Percentiles rank a stretch among this genome's conserved stretches.
These are phyloP conservation scores for Bipolaris gigantea DNA, from an alignment of 2,329 filamentous ascomycete species.

Conservation along the genomic window DNA sequence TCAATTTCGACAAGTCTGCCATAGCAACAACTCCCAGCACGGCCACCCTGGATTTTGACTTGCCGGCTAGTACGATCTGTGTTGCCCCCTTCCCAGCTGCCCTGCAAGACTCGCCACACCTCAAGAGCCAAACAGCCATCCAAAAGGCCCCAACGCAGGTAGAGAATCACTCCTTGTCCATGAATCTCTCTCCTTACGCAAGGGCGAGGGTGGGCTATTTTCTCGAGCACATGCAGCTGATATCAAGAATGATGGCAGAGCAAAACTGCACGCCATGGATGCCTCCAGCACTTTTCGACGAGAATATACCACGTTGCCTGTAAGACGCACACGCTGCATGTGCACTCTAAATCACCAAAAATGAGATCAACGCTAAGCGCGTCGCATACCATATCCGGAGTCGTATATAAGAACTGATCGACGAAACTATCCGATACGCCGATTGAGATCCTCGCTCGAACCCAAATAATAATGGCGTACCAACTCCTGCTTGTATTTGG, in stretches of 20 bases:
- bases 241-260: constrained; percentile 49
- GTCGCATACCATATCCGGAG: constrained; percentile 55
- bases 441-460: constrained; percentile 29
- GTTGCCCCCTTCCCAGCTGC: constrained; percentile 52
- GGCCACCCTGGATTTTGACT: constrained; percentile 25
- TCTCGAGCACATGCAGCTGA: constrained; percentile 32
- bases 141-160: not conserved
- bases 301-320: constrained; percentile 55
- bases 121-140: not conserved
- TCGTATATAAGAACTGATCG: constrained; percentile 50
- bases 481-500: constrained; percentile 33
- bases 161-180: constrained; percentile 10
- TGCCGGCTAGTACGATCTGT: constrained; percentile 48
- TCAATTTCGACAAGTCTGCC: constrained; percentile 12
- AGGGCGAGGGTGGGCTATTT: constrained; percentile 31
- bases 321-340: constrained; percentile 59
- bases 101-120: not conserved
- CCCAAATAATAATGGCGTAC: constrained; percentile 37
- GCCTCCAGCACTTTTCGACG: constrained; percentile 56
- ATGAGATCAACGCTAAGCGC: constrained; percentile 51
- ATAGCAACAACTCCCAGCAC: constrained; percentile 3
- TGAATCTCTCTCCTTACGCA: constrained; percentile 23
- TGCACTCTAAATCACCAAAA: constrained; percentile 57
- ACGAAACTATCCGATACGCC: constrained; percentile 14
- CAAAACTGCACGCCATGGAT: constrained; percentile 58